Conservation (phyloP, 441 rosid genomes). For the Kokia cookei region DNA sequence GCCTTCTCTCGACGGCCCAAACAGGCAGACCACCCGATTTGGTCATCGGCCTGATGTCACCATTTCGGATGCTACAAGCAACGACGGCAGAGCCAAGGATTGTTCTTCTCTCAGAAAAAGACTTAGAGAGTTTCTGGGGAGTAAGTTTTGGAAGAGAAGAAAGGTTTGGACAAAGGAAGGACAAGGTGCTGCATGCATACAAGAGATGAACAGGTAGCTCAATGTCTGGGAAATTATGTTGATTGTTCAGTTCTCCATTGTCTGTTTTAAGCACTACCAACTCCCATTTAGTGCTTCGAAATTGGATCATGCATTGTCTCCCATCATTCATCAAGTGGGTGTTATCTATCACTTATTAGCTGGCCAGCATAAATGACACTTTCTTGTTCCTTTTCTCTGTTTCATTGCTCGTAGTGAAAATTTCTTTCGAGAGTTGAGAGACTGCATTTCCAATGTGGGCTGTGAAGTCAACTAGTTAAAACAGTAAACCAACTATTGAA, state of each 20-base stretch:
- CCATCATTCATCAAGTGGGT: no score
- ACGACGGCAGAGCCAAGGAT: background rate
- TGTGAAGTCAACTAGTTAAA: background rate
- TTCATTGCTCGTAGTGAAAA: background rate
- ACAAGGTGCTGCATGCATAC: background rate
- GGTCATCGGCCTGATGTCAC: background rate
- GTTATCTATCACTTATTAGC: background rate
- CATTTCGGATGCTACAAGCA: background rate
- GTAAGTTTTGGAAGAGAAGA: conserved; percentile 10
- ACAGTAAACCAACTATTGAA: background rate
- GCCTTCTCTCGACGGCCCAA: conserved; percentile 24
- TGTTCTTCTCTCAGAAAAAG: background rate
- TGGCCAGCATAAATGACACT: background rate
- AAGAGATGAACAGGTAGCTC: background rate
- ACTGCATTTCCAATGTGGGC: conserved; percentile 2
- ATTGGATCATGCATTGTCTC: no score
- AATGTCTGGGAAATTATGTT: background rate
- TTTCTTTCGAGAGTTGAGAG: background rate
- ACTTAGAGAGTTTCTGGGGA: conserved; percentile 5
- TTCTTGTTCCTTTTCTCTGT: background rate
- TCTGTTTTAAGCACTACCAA: no score
- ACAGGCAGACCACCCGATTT: background rate
- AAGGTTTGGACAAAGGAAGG: background rate
- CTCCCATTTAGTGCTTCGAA: no score
- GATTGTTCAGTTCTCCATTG: background rate